Evolutionary conservation across 2,329 filamentous ascomycete species (phyloP).

Genomic region (Fusarium sp.): DNA sequence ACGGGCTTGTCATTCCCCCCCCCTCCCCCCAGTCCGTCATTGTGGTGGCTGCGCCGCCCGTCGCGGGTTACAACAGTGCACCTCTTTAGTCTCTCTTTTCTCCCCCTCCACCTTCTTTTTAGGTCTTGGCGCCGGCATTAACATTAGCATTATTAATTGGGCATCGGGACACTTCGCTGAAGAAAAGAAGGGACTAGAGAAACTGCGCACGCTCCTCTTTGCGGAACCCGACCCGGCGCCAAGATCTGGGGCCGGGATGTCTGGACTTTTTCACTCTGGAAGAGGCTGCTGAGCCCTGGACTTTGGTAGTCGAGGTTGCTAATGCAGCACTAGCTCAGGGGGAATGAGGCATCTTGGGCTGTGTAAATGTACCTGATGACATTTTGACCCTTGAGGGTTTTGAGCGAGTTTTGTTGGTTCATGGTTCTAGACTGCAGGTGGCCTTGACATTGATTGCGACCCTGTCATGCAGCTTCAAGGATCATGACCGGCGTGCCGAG

Average conservation of each 20-base stretch:
- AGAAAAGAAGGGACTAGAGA: background rate
- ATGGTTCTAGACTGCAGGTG: no score
- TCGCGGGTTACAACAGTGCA: no score
- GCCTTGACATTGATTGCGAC: no score
- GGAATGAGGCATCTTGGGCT: no score
- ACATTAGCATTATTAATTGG: background rate
- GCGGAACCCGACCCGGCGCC: background rate
- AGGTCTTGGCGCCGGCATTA: background rate
- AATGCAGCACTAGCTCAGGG: background rate
- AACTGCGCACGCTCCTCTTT: background rate
- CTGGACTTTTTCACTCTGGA: no score
- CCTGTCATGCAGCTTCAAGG: background rate
- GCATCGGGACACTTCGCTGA: background rate
- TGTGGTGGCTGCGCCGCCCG: no score
- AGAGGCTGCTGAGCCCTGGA: background rate
- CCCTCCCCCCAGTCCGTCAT: background rate
- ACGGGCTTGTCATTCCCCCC: no score
- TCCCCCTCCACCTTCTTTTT: background rate
- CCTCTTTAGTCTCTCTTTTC: no score
- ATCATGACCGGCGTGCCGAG: background rate
- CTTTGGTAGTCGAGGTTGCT: background rate
- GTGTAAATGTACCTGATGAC: no score
- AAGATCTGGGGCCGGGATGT: background rate
- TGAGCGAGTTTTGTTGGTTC: no score
- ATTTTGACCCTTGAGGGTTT: no score